These are phyloP conservation scores for Asterochloris sp. DNA, from an alignment of 139 green algal species.

Conservation along the genomic window DNA sequence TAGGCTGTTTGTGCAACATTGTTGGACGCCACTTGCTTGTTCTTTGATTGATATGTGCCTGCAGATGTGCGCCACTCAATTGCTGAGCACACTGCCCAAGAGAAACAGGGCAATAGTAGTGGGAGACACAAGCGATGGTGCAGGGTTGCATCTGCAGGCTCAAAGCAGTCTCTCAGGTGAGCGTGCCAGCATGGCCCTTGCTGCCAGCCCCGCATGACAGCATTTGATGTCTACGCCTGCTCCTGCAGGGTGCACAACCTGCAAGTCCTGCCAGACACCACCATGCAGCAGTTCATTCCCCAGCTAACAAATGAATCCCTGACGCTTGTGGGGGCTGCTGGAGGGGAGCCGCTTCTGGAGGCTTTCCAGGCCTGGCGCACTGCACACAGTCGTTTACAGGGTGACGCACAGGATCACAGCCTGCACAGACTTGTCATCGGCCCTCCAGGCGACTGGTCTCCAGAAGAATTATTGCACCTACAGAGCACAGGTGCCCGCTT, in stretches of 20 bases:
- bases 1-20: neutral
- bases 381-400: neutral
- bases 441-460: constrained; percentile 88
- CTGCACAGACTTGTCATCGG: constrained; percentile 58
- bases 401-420: neutral
- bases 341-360: constrained; percentile 40
- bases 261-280: constrained; percentile 31
- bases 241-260: constrained; percentile 48
- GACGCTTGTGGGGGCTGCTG: constrained; percentile 42
- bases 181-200: neutral
- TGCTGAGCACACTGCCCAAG: constrained; percentile 5
- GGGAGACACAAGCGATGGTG: constrained; percentile 51
- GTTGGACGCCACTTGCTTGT: neutral
- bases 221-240: neutral
- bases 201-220: neutral
- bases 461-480: constrained; percentile 56
- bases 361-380: constrained; percentile 17
- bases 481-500: constrained; percentile 43
- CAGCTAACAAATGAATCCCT: constrained; percentile 11
- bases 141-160: constrained; percentile 72
- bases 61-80: neutral
- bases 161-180: constrained; percentile 77
- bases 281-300: constrained; percentile 30
- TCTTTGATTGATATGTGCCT: neutral
- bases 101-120: constrained; percentile 2